These are phyloP conservation scores for Sporisorium scitamineum DNA, from an alignment of 1,284 basidiomycete genomes.

Conservation along the genomic window DNA sequence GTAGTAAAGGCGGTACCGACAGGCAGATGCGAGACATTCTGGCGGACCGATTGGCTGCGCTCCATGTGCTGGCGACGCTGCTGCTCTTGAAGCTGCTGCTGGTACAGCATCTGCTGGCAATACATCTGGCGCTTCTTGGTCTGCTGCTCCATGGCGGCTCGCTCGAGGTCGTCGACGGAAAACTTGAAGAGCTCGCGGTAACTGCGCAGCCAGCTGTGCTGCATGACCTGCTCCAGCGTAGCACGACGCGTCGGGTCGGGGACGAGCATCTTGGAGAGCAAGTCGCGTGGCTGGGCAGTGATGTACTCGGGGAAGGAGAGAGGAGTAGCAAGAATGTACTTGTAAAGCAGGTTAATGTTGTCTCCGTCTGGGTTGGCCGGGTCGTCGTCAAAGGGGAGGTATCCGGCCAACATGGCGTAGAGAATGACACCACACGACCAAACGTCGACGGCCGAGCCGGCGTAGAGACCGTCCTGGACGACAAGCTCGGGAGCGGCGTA, in stretches of 20 bases:
- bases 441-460: constrained; percentile 98
- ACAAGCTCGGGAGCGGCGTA: constrained; percentile 99
- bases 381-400: constrained; percentile 99
- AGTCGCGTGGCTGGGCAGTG: constrained; percentile 64
- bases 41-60: constrained; percentile 50
- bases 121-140: constrained; percentile 67
- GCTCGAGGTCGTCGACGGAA: constrained; percentile 67
- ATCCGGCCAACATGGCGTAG: constrained; percentile 98
- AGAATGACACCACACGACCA: constrained; percentile 99
- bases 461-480: constrained; percentile 95
- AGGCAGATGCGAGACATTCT: constrained; percentile 40
- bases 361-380: constrained; percentile 98
- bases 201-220: constrained; percentile 66
- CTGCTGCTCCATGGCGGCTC: constrained; percentile 68
- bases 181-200: constrained; percentile 69
- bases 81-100: constrained; percentile 66
- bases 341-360: constrained; percentile 99
- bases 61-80: constrained; percentile 53
- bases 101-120: constrained; percentile 67
- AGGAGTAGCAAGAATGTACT: constrained; percentile 83
- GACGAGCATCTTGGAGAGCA: constrained; percentile 66
- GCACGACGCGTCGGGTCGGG: constrained; percentile 65
- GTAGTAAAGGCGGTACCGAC: constrained; percentile 49
- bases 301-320: constrained; percentile 69
- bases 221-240: constrained; percentile 65